Base-by-base conservation (phyloP, 257 asterid genomes). In the Knoxia roxburghii region DNA sequence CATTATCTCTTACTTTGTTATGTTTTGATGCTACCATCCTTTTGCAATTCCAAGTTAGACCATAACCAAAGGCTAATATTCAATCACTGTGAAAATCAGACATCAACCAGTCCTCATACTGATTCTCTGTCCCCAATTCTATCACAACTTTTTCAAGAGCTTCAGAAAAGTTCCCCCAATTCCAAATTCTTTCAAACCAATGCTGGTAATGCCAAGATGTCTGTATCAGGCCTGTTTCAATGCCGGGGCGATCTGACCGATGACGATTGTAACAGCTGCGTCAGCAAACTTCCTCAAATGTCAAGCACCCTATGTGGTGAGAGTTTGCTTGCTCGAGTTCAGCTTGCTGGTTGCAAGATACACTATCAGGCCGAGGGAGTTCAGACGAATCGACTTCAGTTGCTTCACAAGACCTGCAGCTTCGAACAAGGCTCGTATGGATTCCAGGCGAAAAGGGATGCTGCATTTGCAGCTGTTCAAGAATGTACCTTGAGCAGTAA, bases 281-380 rank as follows among this genome's bases (percentile, higher is more conserved):
- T 81, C 5, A 72, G 65, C 21, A 81, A 52, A 58, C 75, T 83
- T 54, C 70, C 81, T 0, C 50, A 61, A 48, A 27, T 82, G 27
- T 85, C 84, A 2, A 24, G 46, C 17, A 27, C 68, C 6, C 23
- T 74, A 2, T 86, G 96, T 49, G 83, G 88, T 4, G 18, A 45
- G 10, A 72, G 64, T 9, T 17, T 81, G 3, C 95, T 88, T 0
- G 77, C 82, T 58, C 73, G 91, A 64, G 82, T 89, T 69, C 96
- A 89, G 72, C 87, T 87, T 18, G 68, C 77, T 3, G 95, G 96
- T 2, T 89, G 96, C 62, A 83, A 77, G 32, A 64, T 81, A 29
- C 90, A 75, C 56, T 87, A 83, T 50, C 80, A 80, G 54, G 78
- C 68, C 10, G 96, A 89, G 6, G 79, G 70, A 65, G 63, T 50